Percentiles rank a stretch among this genome's conserved stretches.
Evolutionary conservation across 2,329 filamentous ascomycete genomes (phyloP).

Genomic region (Chalara sp.): DNA sequence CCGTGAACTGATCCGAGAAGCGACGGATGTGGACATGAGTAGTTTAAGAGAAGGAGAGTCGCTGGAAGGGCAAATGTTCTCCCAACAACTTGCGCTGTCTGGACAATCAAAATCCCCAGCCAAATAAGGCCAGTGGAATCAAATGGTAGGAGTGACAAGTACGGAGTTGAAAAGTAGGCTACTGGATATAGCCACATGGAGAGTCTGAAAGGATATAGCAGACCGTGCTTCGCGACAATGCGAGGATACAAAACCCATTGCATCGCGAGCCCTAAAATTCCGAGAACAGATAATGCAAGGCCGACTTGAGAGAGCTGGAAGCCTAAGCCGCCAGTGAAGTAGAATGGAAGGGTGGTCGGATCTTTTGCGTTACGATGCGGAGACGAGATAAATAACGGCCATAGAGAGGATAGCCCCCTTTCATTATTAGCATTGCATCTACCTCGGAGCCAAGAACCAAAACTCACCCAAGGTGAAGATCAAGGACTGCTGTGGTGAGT

Average conservation of each 20-base stretch:
- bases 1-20: constrained; percentile 54
- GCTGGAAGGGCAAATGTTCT: constrained; percentile 54
- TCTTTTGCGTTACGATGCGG: constrained; percentile 33
- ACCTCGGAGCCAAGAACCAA: no score
- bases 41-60: constrained; percentile 53
- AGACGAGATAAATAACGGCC: constrained; percentile 53
- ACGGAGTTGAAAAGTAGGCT: constrained; percentile 62
- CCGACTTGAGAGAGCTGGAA: constrained; percentile 61
- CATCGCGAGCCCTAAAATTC: constrained; percentile 59
- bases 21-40: constrained; percentile 47
- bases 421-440: no score
- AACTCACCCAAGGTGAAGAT: no score
- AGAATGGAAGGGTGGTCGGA: constrained; percentile 20
- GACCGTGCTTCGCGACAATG: constrained; percentile 57
- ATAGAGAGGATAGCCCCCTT: constrained; percentile 31
- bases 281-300: constrained; percentile 62
- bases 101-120: constrained; percentile 45
- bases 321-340: constrained; percentile 58
- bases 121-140: constrained; percentile 46
- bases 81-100: constrained; percentile 49
- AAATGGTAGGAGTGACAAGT: constrained; percentile 48
- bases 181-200: constrained; percentile 61
- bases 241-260: constrained; percentile 64
- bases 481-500: no score
- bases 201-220: constrained; percentile 57